Conservation (phyloP, 2,329 filamentous ascomycete genomes). For the Fusarium illudens region DNA sequence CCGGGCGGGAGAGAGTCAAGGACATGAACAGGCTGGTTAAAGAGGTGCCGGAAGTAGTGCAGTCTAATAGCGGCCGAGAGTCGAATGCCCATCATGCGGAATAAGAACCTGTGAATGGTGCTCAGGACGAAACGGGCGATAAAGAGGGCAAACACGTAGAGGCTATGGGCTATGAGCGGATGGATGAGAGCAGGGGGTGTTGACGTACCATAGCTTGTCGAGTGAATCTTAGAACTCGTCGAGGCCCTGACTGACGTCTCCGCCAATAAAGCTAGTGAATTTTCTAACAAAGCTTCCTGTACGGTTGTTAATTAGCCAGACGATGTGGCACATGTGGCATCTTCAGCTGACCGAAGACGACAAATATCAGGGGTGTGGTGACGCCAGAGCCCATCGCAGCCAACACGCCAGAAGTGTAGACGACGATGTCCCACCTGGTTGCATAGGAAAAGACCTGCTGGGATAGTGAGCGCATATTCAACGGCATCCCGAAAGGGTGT, state of each 20-base stretch:
- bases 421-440: not conserved
- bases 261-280: not conserved
- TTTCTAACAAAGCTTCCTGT: not conserved
- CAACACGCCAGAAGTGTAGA: not conserved
- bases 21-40: conserved; percentile 58
- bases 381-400: not conserved
- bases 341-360: not conserved
- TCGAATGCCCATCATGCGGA: conserved; percentile 59
- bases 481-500: no score
- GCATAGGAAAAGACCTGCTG: not conserved
- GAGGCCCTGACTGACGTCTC: not conserved
- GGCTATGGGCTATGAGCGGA: not conserved
- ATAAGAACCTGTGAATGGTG: conserved; percentile 47
- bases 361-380: not conserved
- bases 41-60: conserved; percentile 58
- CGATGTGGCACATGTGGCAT: not conserved
- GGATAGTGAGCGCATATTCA: not conserved
- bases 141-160: not conserved
- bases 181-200: not conserved
- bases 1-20: conserved; percentile 60
- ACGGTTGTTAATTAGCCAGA: not conserved
- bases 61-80: conserved; percentile 60
- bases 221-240: not conserved
- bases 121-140: not conserved
- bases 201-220: not conserved